Base-by-base conservation (phyloP, 2,329 filamentous ascomycete species). In the Colletotrichum spinosum region DNA sequence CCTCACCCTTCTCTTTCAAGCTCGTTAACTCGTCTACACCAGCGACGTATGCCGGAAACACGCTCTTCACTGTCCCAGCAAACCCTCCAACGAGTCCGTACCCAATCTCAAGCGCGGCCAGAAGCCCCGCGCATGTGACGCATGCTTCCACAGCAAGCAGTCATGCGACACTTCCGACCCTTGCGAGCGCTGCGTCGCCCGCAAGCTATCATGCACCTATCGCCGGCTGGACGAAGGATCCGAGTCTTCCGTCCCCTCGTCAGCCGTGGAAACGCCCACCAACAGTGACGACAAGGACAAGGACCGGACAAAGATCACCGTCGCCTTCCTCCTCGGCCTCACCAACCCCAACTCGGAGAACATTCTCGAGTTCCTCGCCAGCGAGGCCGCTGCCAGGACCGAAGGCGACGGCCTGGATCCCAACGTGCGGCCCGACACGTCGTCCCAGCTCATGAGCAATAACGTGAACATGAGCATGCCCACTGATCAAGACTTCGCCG, bases 31-130 rank as follows among this genome's bases (percentile, higher is more conserved):
- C 8, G 37, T 13, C 33, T 8, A 11, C 15, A 6, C 6, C 37
- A 70, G 69, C 34, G 70, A 71, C 50, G 72, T 74, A 13, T 74
- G 72, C 62, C 69, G 72, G 9, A 73, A 73, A 48, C 73, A 74
- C 55, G 64, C 69, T 8, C 37, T 67, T 6, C 64, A 67, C 44
- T 74, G 72, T 38, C 58, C 65, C 4, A 63, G 61, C 39, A 72
- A 70, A 8, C 44, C 41, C 13, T 37, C 52, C 15, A 46, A 53
- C 13, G 58, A 66, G 15, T 42, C 37, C 2, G 35, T 73, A 1
- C 70, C 70, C 3, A 67, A 69, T 1, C 66, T 70, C 8, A 71
- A 69, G 42, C 70, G 73, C 6, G 74, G 74, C 12, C 72, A 73
- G 37, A 74, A 72, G 46, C 69, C 72, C 0, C 60, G 65, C 1